These are phyloP conservation scores for Codiaeum variegatum DNA, from an alignment of 441 rosid genomes.

Conservation along the genomic window DNA sequence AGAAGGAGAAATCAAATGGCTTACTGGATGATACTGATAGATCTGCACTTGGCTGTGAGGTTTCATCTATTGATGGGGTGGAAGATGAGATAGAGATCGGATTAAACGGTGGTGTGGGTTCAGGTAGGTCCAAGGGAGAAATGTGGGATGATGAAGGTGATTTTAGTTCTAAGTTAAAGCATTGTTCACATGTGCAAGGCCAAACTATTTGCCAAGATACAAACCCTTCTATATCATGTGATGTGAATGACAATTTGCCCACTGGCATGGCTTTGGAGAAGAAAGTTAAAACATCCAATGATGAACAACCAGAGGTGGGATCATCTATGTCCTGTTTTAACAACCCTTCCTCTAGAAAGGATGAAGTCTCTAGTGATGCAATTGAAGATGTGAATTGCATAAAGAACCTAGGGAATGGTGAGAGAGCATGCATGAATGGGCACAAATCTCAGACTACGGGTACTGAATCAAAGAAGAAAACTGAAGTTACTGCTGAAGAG, in stretches of 20 bases:
- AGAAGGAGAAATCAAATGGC: slow-evolving; percentile 43
- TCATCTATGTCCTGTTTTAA: slow-evolving; percentile 30
- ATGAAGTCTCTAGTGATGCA: slow-evolving; percentile 38
- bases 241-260: slow-evolving; percentile 34
- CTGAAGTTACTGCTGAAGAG: slow-evolving; percentile 31
- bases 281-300: slow-evolving; percentile 32
- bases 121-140: slow-evolving; percentile 32
- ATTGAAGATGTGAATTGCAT: slow-evolving; percentile 27
- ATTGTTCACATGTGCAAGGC: slow-evolving; percentile 30
- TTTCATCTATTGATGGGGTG: slow-evolving; percentile 37
- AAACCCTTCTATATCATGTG: slow-evolving; percentile 41
- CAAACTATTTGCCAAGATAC: slow-evolving; percentile 46
- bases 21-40: slow-evolving; percentile 40
- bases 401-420: slow-evolving; percentile 38
- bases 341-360: slow-evolving; percentile 29
- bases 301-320: slow-evolving; percentile 34
- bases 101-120: slow-evolving; percentile 32
- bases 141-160: slow-evolving; percentile 36
- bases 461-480: slow-evolving; percentile 35
- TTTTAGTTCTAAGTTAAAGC: slow-evolving; percentile 35
- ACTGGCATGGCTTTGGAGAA: slow-evolving; percentile 38
- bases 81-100: slow-evolving; percentile 42
- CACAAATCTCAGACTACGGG: slow-evolving; percentile 38
- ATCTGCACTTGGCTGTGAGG: slow-evolving; percentile 38
- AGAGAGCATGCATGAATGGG: slow-evolving; percentile 36